Conservation (phyloP, 768 basidiomycete species). For the Ramaria sp. region DNA sequence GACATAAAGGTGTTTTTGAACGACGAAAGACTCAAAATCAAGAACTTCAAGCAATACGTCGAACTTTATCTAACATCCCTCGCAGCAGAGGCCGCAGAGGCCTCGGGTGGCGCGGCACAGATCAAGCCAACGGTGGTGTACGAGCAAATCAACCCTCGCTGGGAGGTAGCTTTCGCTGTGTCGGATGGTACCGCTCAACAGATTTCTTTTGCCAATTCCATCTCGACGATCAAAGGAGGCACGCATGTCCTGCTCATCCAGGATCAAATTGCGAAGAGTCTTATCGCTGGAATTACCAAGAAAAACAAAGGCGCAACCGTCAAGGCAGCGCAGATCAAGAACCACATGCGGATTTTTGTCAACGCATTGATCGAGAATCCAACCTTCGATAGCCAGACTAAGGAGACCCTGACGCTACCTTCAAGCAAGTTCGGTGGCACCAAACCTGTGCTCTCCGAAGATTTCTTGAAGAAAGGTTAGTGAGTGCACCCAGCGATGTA, state of each 20-base stretch:
- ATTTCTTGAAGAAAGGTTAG: conserved; percentile 93
- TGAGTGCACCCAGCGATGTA: not conserved
- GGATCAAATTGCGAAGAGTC: conserved; percentile 80
- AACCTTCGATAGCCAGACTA: conserved; percentile 98
- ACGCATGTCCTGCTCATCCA: conserved; percentile 81
- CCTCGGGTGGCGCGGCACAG: conserved; percentile 70
- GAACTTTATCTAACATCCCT: conserved; percentile 83
- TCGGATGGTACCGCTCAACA: conserved; percentile 90
- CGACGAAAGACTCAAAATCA: conserved; percentile 84
- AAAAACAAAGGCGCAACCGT: conserved; percentile 97
- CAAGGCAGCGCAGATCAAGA: conserved; percentile 89
- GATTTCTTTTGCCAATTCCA: conserved; percentile 96
- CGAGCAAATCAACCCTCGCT: conserved; percentile 70
- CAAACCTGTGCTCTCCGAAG: conserved; percentile 75
- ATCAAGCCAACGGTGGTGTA: conserved; percentile 71
- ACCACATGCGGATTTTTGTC: conserved; percentile 97
- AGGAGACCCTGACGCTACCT: conserved; percentile 85
- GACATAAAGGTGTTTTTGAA: conserved; percentile 92
- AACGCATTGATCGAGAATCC: conserved; percentile 96
- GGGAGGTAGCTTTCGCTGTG: conserved; percentile 93
- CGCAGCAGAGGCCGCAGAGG: conserved; percentile 54
- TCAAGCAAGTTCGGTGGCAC: conserved; percentile 79
- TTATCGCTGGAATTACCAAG: conserved; percentile 78
- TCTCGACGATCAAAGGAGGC: conserved; percentile 93
- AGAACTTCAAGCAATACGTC: conserved; percentile 94